A percentile compares a stretch with the other conserved stretches of the same genome.
phyloP scores from a whole-genome alignment of 1,284 basidiomycete genomes.

The Phlebopus sp. region DNA sequence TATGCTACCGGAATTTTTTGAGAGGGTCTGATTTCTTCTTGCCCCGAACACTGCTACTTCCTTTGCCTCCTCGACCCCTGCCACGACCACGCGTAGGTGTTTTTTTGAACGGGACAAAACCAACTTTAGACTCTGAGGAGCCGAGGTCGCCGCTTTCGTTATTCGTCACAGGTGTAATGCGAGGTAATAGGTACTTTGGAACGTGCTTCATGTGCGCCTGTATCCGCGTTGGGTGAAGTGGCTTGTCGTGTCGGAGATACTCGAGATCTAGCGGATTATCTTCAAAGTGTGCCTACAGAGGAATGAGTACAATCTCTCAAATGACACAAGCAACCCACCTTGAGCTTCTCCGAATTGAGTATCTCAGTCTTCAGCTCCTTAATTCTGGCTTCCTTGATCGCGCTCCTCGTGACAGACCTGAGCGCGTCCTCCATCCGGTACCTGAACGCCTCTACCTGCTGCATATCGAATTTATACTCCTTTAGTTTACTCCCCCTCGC shows the following conservation, averaged over 20 bases:
- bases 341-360: constrained; percentile 92
- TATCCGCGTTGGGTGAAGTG: constrained; percentile 83
- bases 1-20: constrained; percentile 62
- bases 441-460: constrained; percentile 95
- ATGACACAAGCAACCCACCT: constrained; percentile 51
- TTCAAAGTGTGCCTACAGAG: constrained; percentile 87
- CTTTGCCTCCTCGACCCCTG: constrained; percentile 44
- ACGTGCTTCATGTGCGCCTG: constrained; percentile 96
- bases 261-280: constrained; percentile 95
- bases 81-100: constrained; percentile 46
- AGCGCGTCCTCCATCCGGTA: constrained; percentile 98
- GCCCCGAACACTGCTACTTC: constrained; percentile 42
- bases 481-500: constrained; percentile 76
- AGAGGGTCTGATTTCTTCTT: constrained; percentile 72
- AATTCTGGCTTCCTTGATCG: constrained; percentile 88
- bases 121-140: constrained; percentile 31
- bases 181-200: constrained; percentile 90
- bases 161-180: constrained; percentile 57
- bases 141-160: constrained; percentile 22
- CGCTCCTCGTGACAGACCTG: constrained; percentile 81
- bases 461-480: constrained; percentile 92
- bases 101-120: constrained; percentile 75
- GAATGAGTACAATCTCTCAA: constrained; percentile 4
- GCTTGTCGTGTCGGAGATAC: constrained; percentile 92
- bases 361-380: constrained; percentile 96